Base-by-base conservation (phyloP, 2,329 filamentous ascomycete genomes). In the Ophiocordyceps australis region DNA sequence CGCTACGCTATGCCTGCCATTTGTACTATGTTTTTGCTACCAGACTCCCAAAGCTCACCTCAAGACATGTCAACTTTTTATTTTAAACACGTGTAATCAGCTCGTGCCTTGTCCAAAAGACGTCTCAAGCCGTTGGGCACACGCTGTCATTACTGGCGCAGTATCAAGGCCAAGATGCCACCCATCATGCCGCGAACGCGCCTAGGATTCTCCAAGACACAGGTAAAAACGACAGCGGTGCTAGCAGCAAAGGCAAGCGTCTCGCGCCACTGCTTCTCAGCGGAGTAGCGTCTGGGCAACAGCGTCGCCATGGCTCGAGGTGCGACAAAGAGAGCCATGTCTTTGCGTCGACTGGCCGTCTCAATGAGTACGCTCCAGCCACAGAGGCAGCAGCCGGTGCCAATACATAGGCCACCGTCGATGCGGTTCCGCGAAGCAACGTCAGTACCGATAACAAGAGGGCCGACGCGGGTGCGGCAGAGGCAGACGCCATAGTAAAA, bases 401-500 rank as follows among this genome's bases (percentile, higher is more conserved):
- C 67, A 8, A 91, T 68, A 38, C 79, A 85, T 8, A 82, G 42
- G 3, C 73, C 73, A 5, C 57, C 48, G 31, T 75, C 69, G 30
- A 74, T 64, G 26, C 40, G 45, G 40, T 69, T 63, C 15, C 60
- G 49, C 14, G 52, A 41, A 2, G 44, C 36, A 1, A 46, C 46
- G 31, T 67, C 59, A 12, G 43, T 54, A n/a, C 68, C 64, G 14
- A 85, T 52, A 9, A 86, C 14, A 18, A 45, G 64, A 0, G 82
- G 82, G 0, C 81, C 81, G 6, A 89, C 32, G 9, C 78, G 63
- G 2, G 74, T 83, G 23, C 82, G 67, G 5, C 70, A 60, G 0
- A 91, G 65, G 43, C 82, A 92, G 4, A 91, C 76, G 16, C 76
- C 73, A 44, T 91, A 91, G 54, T 85, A 91, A 46, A 86, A 89